A percentile compares a stretch with the other conserved stretches of the same genome.
These are phyloP conservation scores for Nelumbo lutea DNA, from an alignment of 164 flowering plant species.

Conservation along the genomic window DNA sequence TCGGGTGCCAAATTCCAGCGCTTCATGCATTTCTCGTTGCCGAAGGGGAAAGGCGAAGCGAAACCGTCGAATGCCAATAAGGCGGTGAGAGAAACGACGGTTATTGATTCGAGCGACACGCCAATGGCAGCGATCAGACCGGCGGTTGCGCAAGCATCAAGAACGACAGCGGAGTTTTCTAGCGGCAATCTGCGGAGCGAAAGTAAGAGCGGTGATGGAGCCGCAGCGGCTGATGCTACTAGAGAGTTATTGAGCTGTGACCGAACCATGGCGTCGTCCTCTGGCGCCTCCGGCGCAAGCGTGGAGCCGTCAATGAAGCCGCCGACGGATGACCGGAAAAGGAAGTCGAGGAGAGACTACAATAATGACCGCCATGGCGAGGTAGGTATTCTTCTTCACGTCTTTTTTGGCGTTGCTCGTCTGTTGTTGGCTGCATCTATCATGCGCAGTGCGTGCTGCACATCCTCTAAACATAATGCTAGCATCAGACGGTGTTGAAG, in stretches of 20 bases:
- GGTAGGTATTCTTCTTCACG: conserved; percentile 31
- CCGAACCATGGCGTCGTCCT: conserved; percentile 44
- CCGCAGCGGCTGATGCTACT: conserved; percentile 1
- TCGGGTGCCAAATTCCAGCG: conserved; percentile 20
- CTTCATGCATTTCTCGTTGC: conserved; percentile 42
- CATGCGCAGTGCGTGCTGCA: not conserved
- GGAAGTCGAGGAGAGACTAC: conserved; percentile 50
- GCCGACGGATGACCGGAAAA: conserved; percentile 43
- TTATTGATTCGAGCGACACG: conserved; percentile 50
- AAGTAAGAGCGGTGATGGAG: conserved; percentile 16
- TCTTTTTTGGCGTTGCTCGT: not conserved
- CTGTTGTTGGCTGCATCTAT: not conserved
- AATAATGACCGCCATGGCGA: conserved; percentile 56
- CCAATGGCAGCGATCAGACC: conserved; percentile 24
- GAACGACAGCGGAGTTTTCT: conserved; percentile 4
- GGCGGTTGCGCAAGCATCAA: conserved; percentile 24
- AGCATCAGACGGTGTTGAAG: no score
- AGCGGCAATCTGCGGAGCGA: conserved; percentile 18
- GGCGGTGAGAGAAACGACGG: conserved; percentile 37
- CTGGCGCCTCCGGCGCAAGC: conserved; percentile 40
- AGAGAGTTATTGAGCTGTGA: conserved; percentile 29
- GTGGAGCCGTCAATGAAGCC: conserved; percentile 18
- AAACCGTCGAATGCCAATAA: conserved; percentile 25
- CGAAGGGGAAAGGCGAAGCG: conserved; percentile 16
- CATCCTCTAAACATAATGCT: no score